Percentiles rank a stretch among this genome's conserved stretches.
phyloP scores from a whole-genome alignment of 148 eudicot genomes.

The Polygonum aviculare region DNA sequence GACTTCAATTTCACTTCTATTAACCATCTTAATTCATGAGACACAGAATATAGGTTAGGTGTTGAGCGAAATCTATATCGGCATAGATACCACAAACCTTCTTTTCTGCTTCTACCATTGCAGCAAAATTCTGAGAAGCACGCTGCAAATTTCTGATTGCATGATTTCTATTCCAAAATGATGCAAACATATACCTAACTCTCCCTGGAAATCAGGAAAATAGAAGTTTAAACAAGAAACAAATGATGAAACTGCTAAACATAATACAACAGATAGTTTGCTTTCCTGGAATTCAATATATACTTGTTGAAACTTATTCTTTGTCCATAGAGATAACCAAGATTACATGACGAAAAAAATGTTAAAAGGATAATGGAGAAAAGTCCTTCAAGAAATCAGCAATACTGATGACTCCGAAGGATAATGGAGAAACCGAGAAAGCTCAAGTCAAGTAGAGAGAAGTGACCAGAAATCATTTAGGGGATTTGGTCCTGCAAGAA shows the following conservation, averaged over 20 bases:
- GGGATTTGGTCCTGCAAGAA: neutral
- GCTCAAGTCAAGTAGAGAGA: neutral
- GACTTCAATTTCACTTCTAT: too few relatives aligned
- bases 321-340: neutral
- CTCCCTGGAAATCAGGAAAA: conserved; percentile 49
- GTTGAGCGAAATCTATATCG: neutral
- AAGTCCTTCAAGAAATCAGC: neutral
- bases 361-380: neutral
- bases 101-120: conserved; percentile 79
- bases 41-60: neutral
- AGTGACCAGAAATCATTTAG: neutral
- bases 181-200: conserved; percentile 93
- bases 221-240: neutral
- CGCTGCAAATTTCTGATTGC: conserved; percentile 66
- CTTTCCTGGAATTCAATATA: neutral
- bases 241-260: neutral
- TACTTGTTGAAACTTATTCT: neutral
- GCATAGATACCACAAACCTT: conserved; percentile 39
- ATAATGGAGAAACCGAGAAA: neutral
- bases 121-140: conserved; percentile 45
- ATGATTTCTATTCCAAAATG: conserved; percentile 96
- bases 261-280: neutral
- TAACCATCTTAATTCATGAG: too few relatives aligned
- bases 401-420: neutral
- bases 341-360: neutral